Evolutionary conservation across 805 yeast species (phyloP).

Genomic region (Wilhelminamyces savonicus): DNA sequence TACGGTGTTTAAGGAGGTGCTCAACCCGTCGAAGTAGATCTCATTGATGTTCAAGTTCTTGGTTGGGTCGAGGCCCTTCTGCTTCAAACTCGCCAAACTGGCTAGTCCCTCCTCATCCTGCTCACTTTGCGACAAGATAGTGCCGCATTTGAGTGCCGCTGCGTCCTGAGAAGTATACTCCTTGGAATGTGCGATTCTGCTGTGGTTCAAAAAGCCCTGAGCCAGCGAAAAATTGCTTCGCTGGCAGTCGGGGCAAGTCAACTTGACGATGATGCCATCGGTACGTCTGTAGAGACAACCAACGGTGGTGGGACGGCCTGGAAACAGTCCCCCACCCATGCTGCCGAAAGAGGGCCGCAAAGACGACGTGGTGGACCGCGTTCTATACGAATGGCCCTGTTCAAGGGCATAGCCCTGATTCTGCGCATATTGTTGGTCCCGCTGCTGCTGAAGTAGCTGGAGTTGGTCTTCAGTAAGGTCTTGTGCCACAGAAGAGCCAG

Average conservation of each 20-base stretch:
- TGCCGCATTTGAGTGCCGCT: conserved; percentile 66
- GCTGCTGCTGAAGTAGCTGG: neutral
- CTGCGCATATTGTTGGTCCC: neutral
- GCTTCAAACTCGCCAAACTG: conserved; percentile 28
- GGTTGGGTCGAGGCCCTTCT: conserved; percentile 35
- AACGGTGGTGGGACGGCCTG: too few relatives aligned
- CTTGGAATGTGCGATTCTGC: conserved; percentile 65
- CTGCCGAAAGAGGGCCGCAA: conserved; percentile 40
- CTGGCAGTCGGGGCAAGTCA: conserved; percentile 63
- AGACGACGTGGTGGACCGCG: conserved; percentile 47
- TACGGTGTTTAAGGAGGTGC: conserved; percentile 20
- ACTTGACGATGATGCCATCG: conserved; percentile 64
- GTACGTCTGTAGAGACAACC: conserved; percentile 59
- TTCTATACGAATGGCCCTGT: conserved; percentile 31
- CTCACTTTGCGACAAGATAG: conserved; percentile 44
- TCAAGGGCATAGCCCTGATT: conserved; percentile 3
- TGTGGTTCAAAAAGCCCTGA: conserved; percentile 76
- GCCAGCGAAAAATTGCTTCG: conserved; percentile 70
- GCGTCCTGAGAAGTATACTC: conserved; percentile 68
- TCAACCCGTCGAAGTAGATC: conserved; percentile 27
- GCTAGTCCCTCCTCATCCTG: conserved; percentile 49
- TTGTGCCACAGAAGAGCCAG: conserved; percentile 2
- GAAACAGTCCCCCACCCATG: conserved; percentile 1
- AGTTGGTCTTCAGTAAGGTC: conserved; percentile 6
- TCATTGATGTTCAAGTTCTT: conserved; percentile 34